A percentile compares a stretch with the other conserved stretches of the same genome.
Conservation (phyloP, 2,329 filamentous ascomycete species). For the Fusarium ambrosium region DNA sequence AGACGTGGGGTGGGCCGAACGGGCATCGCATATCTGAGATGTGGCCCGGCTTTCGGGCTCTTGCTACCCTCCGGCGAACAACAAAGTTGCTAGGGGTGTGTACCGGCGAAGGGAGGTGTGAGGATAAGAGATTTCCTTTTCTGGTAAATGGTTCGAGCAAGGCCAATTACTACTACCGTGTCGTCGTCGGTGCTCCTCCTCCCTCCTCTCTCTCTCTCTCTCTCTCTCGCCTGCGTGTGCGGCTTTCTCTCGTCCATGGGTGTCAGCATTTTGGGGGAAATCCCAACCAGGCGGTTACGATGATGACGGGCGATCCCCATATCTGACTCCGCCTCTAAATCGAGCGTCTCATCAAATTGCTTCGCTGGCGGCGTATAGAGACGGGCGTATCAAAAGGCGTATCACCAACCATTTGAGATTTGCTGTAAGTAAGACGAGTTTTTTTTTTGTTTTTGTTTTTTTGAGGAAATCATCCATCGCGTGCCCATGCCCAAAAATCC, state of each 20-base stretch:
- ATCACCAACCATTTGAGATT: not conserved
- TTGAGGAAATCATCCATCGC: not conserved
- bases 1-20: slow-evolving; percentile 3
- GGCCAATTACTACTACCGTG: not conserved
- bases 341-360: not conserved
- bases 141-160: slow-evolving; percentile 7
- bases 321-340: slow-evolving; percentile 9
- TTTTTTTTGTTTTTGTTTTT: too few species aligned
- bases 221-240: not conserved
- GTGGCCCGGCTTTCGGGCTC: slow-evolving; percentile 47
- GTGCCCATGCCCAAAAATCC: not conserved
- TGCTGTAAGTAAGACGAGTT: not conserved
- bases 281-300: slow-evolving; percentile 17
- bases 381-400: not conserved
- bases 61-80: slow-evolving; percentile 42
- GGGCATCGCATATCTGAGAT: slow-evolving; percentile 3
- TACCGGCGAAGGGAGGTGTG: slow-evolving; percentile 4
- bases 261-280: slow-evolving; percentile 15
- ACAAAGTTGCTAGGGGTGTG: slow-evolving; percentile 16
- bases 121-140: not conserved
- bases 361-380: not conserved
- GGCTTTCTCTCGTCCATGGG: not conserved
- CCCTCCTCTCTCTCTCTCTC: not conserved
- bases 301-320: slow-evolving; percentile 11
- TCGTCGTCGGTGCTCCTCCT: not conserved